Evolutionary conservation across 2,329 filamentous ascomycete species (phyloP), one percentile per base, ranked within the genome.

Genomic region (Fonsecaea erecta): DNA sequence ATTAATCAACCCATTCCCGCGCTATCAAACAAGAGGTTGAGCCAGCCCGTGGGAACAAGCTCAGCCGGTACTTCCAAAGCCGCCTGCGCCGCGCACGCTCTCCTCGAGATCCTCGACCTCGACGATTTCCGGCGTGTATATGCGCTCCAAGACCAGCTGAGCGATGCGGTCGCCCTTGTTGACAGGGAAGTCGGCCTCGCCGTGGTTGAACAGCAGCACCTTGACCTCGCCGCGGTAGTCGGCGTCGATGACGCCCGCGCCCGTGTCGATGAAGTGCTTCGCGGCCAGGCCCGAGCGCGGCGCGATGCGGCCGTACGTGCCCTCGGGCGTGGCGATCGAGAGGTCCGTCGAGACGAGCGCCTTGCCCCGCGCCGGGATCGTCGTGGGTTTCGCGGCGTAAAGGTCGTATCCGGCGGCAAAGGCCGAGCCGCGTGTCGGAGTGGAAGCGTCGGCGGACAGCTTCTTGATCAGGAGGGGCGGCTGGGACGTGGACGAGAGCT

Each of bases 181-280:
- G 71, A 99, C 83, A 52, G 81, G 83, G 75, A 96, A 98, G 76
- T 97, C 93, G 46, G 81, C 80, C 57, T 97, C 93, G 58, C 85
- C 85, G 78, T 96, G 89, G 81, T 99, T 99, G 79, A 98, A 98
- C 59, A 99, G 86, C 71, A 99, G 84, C 28, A 99, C 90, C 83
- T 96, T 97, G 74, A 99, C 90, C 71, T 91, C 91, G 21, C 95
- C 95, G 37, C 95, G 87, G 82, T 99, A 99, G 79, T 99, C 95
- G 35, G 94, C 93, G 78, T 99, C 95, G 73, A 99, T 98, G 70
- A 99, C 95, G 61, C 95, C 95, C 0, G 95, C 95, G 68, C 96
- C 93, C 0, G 91, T 95, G 78, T 97, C 93, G 77, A 99, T 98
- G 80, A 93, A 95, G 81, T 98, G 88, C 82, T 99, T 99, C 66